A percentile compares a stretch with the other conserved stretches of the same genome.
Conservation (phyloP, 768 basidiomycete genomes). For the Strobilomyces confusus region DNA sequence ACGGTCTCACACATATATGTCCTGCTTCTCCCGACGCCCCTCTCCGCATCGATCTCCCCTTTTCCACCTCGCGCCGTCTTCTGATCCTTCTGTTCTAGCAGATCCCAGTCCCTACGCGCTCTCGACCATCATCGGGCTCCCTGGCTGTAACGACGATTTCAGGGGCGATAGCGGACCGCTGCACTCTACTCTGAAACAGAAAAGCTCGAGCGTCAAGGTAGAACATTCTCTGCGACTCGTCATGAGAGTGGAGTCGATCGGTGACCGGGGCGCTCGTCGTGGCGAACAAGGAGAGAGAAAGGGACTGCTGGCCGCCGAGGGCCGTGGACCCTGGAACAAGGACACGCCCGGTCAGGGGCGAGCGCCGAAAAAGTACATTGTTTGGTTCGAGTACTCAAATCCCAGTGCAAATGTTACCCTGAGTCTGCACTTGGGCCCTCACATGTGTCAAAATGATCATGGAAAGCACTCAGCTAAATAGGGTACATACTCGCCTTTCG, state of each 20-base stretch:
- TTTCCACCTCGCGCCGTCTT: conserved; percentile 10
- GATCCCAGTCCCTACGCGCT: conserved; percentile 27
- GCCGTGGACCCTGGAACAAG: too few species aligned
- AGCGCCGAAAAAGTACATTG: too few species aligned
- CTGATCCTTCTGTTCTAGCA: conserved; percentile 21
- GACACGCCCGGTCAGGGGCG: too few species aligned
- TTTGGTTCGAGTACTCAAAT: too few species aligned
- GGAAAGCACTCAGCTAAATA: too few species aligned
- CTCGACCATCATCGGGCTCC: conserved; percentile 14
- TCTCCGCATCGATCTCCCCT: conserved; percentile 30
- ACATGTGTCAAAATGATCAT: too few species aligned
- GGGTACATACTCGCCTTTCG: too few species aligned
- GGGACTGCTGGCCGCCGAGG: too few species aligned
- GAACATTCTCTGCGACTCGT: conserved; percentile 77
- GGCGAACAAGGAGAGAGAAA: conserved; percentile 63
- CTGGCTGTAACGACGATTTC: conserved; percentile 10
- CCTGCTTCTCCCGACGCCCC: conserved; percentile 28
- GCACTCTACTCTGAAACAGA: conserved; percentile 68
- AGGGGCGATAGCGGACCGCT: conserved; percentile 35
- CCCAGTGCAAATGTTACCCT: too few species aligned
- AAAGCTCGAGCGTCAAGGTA: conserved; percentile 65
- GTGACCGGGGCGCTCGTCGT: conserved; percentile 60
- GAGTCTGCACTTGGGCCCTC: too few species aligned
- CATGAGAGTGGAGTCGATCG: conserved; percentile 70
- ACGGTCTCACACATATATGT: conserved; percentile 1